Base-by-base conservation (phyloP, 176 grass and related monocot species). In the Neostapfia colusana region DNA sequence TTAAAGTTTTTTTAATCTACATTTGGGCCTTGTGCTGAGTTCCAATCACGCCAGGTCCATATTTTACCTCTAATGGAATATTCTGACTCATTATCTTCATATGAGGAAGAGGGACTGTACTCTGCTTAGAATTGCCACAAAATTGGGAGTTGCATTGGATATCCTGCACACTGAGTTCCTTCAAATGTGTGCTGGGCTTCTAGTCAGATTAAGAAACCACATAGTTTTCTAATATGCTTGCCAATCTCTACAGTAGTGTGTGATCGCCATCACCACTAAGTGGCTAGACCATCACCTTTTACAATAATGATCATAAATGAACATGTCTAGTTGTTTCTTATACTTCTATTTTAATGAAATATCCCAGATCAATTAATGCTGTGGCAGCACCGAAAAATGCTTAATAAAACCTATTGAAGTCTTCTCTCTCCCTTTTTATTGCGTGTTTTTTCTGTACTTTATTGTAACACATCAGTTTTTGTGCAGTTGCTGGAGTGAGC, bases 91-190 rank as follows among this genome's bases (percentile, higher is more conserved):
- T 67, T 50, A 13, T 16, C 17, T 48, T 60, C 39, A 56, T 53
- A 25, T 23, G 25, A 75, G 51, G 25, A 67, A 67, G 18, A 83
- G 40, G 25, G 44, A 75, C 45, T 82, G 11, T 73, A 82, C 17
- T 54, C 66, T 41, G n/a, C 39, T 73, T 67, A 69, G 16, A 84
- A 65, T 20, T 84, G 42, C 27, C 31, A 28, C 23, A 53, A 37
- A 62, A 8, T 61, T 66, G 40, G 15, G 26, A 82, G 7, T 81
- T 81, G 55, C 44, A 12, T 76, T 55, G 51, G 13, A 14, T 70
- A 37, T 54, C 10, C 49, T 70, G 65, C 55, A 75, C 25, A 27
- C 9, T 28, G 4, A 18, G 6, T 59, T 65, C 56, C 42, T 72
- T 72, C 49, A 59, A 78, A 13, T 36, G 31, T 87, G n/a, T 16